These are phyloP conservation scores for Akanthomyces dipterigenus DNA, from an alignment of 2,329 filamentous ascomycete species.

Conservation along the genomic window DNA sequence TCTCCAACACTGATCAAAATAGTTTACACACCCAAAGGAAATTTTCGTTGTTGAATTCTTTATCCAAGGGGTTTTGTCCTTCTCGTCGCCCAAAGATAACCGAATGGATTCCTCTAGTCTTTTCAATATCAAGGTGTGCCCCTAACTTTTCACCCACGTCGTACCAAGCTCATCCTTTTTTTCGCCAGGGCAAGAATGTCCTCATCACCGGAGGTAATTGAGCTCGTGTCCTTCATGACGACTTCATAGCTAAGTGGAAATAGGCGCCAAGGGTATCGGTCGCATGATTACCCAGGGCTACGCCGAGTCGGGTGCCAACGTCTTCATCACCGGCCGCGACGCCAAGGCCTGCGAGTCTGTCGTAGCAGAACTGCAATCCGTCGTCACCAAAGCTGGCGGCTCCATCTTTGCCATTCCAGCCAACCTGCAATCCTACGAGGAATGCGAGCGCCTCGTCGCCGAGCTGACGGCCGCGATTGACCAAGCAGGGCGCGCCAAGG, in stretches of 20 bases:
- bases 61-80: neutral
- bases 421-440: constrained; percentile 55
- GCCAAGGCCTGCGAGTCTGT: constrained; percentile 49
- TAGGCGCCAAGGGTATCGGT: constrained; percentile 54
- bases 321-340: constrained; percentile 62
- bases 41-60: neutral
- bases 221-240: neutral
- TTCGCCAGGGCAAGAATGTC: constrained; percentile 47
- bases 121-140: constrained; percentile 52
- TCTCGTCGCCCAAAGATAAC: neutral
- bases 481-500: constrained; percentile 34
- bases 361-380: constrained; percentile 48
- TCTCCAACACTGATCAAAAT: neutral
- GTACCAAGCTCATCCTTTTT: neutral
- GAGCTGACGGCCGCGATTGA: constrained; percentile 32
- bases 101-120: constrained; percentile 26
- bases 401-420: constrained; percentile 52
- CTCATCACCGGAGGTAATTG: constrained; percentile 45
- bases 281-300: constrained; percentile 63
- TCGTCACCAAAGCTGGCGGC: constrained; percentile 35
- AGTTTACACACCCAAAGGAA: neutral
- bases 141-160: neutral
- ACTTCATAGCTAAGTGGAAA: neutral
- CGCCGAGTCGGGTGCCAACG: constrained; percentile 55
- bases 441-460: constrained; percentile 46